Base-by-base conservation (phyloP, 1,139 yeast species). In the Chernovozyma sophiae-reginae region DNA sequence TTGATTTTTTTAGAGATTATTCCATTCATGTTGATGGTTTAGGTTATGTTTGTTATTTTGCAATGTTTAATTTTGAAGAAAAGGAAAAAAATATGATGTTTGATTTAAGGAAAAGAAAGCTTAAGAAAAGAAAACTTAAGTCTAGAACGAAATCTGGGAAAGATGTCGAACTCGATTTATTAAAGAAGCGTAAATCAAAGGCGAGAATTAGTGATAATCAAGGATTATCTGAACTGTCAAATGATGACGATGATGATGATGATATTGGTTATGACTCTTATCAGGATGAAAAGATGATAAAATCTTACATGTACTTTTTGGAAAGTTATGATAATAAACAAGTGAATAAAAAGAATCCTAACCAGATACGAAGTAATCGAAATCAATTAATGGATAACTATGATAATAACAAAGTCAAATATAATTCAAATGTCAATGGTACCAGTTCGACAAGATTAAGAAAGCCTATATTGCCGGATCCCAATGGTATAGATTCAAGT, bases 1-100 rank as follows among this genome's bases (percentile, higher is more conserved):
- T 92, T 27, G 97, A 92, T 54, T 92, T 92, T 52, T 86, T 90
- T 58, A 63, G 97, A 40, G 97, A 92, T 43, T 83, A 78, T 48
- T 81, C 95, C 10, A 80, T 89, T 11, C 94, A 90, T 56, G 87
- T 90, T 33, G 97, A 90, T 61, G 97, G 97, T 0, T 65, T 92
- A 32, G 99, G 98, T 0, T 85, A 90, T 52, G 95, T 92, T 26
- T 92, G 98, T 55, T 82, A 86, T 31, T 87, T 81, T 68, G 97
- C 98, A 3, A 85, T 86, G 79, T 94, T 92, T 60, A 85, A 86
- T 49, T 77, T 82, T 43, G 84, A 81, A 46, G 76, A 78, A 41
- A 73, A 72, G 44, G 77, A 72, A 46, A 71, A 74, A 47, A 74
- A 69, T 44, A 69, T 69, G 74, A 63, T 65, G 72, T 41, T 47